Base-by-base conservation (phyloP, 129 eudicot genomes). In the Flaveria linearis region DNA sequence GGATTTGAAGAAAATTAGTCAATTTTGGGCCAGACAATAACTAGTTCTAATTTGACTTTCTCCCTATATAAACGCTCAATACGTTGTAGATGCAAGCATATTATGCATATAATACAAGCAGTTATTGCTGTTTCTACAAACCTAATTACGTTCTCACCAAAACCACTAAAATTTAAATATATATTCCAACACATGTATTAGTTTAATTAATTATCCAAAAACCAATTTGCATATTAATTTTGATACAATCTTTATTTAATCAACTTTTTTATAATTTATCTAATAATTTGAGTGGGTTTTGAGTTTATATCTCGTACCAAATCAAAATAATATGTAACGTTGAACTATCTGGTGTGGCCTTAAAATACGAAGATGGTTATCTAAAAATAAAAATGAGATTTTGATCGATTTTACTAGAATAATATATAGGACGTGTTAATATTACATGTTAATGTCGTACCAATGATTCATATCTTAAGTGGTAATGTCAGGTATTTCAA, bases 101-200 rank as follows among this genome's bases (percentile, higher is more conserved):
- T 36, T 36, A 5, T 41, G 26, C 30, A 41, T 41, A 67, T 15
- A 9, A 1, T 67, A 42, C 52, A 68, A 42, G 52, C 22, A 39
- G 41, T 23, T 65, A 41, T 36, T 39, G 72, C 10, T 68, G 72
- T 68, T 17, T 13, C 65, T 41, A 69, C 18, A 22, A 69, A 69
- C 55, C 42, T 71, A 71, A 49, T 26, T 71, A 71, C 5, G 2
- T 58, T 33, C 36, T 58, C 65, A 23, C n/a, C 36, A 58, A 58
- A 58, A 58, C 25, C 2, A 23, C 5, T 22, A 58, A 22, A 58
- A 22, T 4, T 22, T 22, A 58, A 11, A 11, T 58, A 15, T 58
- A 22, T 58, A 8, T 58, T 23, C 36, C 65, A 58, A 58, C n/a
- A 9, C 23, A 23, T 45, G 49, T 45, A 36, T 36, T 36, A 36